Conservation (phyloP, 352 stramenopile genomes). For the Phytophthora boehmeriae region DNA sequence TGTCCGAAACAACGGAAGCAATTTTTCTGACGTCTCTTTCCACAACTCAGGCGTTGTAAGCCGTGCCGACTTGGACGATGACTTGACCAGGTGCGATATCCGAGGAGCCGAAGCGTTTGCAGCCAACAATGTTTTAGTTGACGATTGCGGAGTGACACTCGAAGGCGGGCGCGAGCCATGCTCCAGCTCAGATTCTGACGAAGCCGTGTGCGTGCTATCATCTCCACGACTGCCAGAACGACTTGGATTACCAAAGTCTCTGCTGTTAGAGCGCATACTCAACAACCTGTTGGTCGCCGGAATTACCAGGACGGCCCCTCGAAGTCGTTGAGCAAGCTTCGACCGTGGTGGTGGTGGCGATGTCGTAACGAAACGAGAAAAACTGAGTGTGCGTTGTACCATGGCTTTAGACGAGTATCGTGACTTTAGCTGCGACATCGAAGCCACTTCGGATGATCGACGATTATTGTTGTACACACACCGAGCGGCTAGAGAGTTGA, state of each 20-base stretch:
- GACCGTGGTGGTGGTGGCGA: conserved; percentile 5
- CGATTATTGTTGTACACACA: conserved; percentile 35
- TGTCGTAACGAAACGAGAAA: conserved; percentile 10
- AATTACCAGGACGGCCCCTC: conserved; percentile 9
- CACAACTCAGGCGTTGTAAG: conserved; percentile 5
- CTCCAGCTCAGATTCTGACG: conserved; percentile 16
- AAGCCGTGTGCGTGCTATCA: conserved; percentile 19
- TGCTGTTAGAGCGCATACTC: conserved; percentile 1
- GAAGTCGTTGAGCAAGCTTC: conserved; percentile 13
- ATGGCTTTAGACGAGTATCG: conserved; percentile 24
- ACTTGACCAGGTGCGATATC: conserved; percentile 6
- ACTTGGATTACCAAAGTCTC: background rate
- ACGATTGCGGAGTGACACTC: conserved; percentile 1
- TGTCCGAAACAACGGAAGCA: conserved; percentile 16
- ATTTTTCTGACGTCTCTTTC: conserved; percentile 27
- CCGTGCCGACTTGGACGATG: background rate
- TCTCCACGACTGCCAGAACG: background rate
- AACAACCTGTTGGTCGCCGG: conserved; percentile 17
- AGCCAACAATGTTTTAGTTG: background rate
- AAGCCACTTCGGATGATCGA: background rate
- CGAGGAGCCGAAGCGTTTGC: conserved; percentile 1
- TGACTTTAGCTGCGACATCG: conserved; percentile 24
- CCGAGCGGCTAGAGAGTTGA: conserved; percentile 20
- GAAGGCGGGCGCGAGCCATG: conserved; percentile 2
- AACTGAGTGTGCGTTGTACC: conserved; percentile 8